Evolutionary conservation across 495 filamentous ascomycete genomes (phyloP).

Genomic region (Hyaloscypha hepaticicola): DNA sequence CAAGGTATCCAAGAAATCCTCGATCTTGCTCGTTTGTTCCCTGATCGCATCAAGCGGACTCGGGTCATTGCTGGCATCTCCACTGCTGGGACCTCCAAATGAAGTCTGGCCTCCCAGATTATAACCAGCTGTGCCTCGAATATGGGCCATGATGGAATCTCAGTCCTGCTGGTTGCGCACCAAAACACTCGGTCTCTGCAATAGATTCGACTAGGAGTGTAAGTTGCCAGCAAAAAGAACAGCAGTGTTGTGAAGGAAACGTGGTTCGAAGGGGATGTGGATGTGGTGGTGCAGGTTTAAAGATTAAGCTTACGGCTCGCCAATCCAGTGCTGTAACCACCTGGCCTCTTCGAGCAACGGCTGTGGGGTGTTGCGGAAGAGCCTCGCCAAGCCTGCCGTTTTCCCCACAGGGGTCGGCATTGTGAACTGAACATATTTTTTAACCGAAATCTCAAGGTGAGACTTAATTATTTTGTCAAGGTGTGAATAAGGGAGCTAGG

Average conservation of each 20-base stretch:
- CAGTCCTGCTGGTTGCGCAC: conserved; percentile 27
- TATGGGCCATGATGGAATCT: conserved; percentile 73
- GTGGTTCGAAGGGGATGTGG: not conserved
- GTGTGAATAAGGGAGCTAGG: too few species aligned
- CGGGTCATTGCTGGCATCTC: conserved; percentile 62
- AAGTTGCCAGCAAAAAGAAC: conserved; percentile 6
- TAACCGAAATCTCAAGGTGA: not conserved
- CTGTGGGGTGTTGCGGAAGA: not conserved
- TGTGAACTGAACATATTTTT: not conserved
- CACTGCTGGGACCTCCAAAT: conserved; percentile 65
- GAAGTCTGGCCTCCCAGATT: conserved; percentile 78
- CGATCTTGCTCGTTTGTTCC: conserved; percentile 95
- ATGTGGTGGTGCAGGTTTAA: conserved; percentile 7
- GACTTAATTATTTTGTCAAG: not conserved
- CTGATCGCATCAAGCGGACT: conserved; percentile 90
- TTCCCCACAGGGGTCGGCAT: not conserved
- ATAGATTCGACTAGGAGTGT: conserved; percentile 1
- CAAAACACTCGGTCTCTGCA: conserved; percentile 13
- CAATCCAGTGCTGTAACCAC: not conserved
- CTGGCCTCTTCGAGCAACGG: not conserved
- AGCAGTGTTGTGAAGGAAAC: not conserved
- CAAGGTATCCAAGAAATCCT: conserved; percentile 86
- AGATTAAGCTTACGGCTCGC: not conserved
- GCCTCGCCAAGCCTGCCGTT: not conserved
- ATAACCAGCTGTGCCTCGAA: conserved; percentile 94